Conservation (phyloP, 768 basidiomycete species). For the Ramaria rubella region DNA sequence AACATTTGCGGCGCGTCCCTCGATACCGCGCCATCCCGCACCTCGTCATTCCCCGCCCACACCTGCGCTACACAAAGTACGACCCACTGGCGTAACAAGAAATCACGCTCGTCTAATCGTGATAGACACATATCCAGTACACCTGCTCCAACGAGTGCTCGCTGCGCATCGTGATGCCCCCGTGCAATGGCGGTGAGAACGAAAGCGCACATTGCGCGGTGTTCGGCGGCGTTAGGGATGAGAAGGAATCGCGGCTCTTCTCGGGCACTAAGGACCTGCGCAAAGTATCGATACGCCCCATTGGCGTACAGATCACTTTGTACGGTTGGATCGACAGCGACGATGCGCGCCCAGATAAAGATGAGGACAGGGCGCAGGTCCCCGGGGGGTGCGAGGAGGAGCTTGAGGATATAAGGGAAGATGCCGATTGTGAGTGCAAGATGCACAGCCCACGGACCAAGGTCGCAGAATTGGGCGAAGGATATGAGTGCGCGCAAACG, state of each 20-base stretch:
- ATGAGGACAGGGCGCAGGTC: slow-evolving; percentile 97
- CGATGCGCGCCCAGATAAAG: slow-evolving; percentile 97
- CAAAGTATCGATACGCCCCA: slow-evolving; percentile 68
- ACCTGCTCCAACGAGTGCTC: slow-evolving; percentile 70
- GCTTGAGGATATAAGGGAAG: slow-evolving; percentile 96
- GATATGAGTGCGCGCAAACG: slow-evolving; percentile 92
- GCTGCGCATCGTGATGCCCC: slow-evolving; percentile 84
- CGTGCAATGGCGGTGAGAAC: slow-evolving; percentile 85
- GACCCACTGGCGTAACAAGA: slow-evolving; percentile 90
- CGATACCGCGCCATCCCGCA: slow-evolving; percentile 78
- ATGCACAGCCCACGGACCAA: slow-evolving; percentile 98
- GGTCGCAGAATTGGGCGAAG: slow-evolving; percentile 93
- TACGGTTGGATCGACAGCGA: slow-evolving; percentile 92
- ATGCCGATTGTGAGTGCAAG: slow-evolving; percentile 94
- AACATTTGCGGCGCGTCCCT: slow-evolving; percentile 76
- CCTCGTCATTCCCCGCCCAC: slow-evolving; percentile 91
- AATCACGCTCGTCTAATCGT: slow-evolving; percentile 83
- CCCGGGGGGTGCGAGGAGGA: slow-evolving; percentile 89
- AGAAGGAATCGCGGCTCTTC: slow-evolving; percentile 49
- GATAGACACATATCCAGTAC: slow-evolving; percentile 87
- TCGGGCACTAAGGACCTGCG: slow-evolving; percentile 61
- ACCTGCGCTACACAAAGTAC: slow-evolving; percentile 90
- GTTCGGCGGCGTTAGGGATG: slow-evolving; percentile 91
- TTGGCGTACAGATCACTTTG: slow-evolving; percentile 85
- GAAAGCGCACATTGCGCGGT: slow-evolving; percentile 98